These are phyloP conservation scores for Raphanus hybrid DNA, from an alignment of 441 rosid species.

Conservation along the genomic window DNA sequence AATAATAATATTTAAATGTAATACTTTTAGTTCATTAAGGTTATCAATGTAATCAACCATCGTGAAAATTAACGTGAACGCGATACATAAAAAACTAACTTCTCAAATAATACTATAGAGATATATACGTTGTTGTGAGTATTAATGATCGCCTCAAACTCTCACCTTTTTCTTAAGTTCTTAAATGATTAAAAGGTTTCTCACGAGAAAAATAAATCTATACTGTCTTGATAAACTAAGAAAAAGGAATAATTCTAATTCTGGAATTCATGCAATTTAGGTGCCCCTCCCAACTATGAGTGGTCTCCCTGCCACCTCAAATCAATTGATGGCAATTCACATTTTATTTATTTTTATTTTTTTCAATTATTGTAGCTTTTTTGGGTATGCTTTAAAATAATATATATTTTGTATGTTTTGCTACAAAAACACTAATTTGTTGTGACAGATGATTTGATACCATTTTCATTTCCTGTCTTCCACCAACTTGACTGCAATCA, in stretches of 20 bases:
- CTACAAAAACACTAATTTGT: constrained; percentile 12
- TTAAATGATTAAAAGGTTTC: too few relatives aligned
- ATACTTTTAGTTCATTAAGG: too few relatives aligned
- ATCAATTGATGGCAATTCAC: constrained; percentile 30
- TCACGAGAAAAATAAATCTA: too few relatives aligned
- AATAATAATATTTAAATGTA: too few relatives aligned
- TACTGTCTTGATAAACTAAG: constrained; percentile 4
- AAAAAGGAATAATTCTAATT: constrained; percentile 31
- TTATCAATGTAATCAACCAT: too few relatives aligned
- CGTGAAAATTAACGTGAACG: too few relatives aligned
- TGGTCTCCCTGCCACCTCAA: constrained; percentile 43
- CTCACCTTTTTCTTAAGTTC: too few relatives aligned
- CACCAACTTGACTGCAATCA: constrained; percentile 39
- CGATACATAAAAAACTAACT: too few relatives aligned
- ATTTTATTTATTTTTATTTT: not conserved
- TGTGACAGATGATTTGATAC: constrained; percentile 46
- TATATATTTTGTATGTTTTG: not conserved
- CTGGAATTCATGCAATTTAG: constrained; percentile 31
- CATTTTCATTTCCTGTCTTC: constrained; percentile 42
- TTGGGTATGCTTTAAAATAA: not conserved
- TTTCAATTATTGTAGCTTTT: constrained; percentile 26
- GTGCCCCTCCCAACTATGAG: constrained; percentile 39
- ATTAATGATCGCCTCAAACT: too few relatives aligned
- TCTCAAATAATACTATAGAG: too few relatives aligned
- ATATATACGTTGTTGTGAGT: too few relatives aligned